Base-by-base conservation (phyloP, 1,139 yeast species). In the Taphrina deformans region DNA sequence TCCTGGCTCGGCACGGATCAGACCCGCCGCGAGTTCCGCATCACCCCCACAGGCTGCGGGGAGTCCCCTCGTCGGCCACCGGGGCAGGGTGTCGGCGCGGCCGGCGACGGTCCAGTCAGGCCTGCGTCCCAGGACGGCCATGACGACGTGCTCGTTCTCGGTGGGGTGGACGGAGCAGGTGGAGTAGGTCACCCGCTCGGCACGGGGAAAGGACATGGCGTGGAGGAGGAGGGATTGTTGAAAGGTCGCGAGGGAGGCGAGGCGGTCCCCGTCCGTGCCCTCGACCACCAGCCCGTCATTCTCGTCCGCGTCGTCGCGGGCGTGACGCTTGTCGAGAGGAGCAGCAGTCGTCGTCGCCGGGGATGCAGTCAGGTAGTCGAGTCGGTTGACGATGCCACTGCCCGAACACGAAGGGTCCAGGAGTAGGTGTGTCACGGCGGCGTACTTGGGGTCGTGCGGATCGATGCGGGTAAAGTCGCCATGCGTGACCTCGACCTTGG, bases 381-480 rank as follows among this genome's bases (percentile, higher is more conserved):
- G 90, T 56, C 97, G 80, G 10, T 97, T 97, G 77, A 92, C 93
- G 59, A 93, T 93, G 3, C 99, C 99, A 58, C 96, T 88, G 0
- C 99, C 99, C 38, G 97, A 89, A 75, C 99, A 93, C 3, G 97
- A 90, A 0, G 99, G 99, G 75, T 93, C 99, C 1, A 95, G 96
- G 5, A 95, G 81, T 56, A 93, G 77, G 0, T 96, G 97, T 0
- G 90, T 86, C 3, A 90, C 89, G 9, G 62, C 59, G 14, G 65
- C 58, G 24, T 55, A 53, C 9, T 40, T 35, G 10, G 68, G 35
- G 61, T 87, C 88, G 0, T 72, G 71, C 0, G 96, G 96, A 14
- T 82, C 79, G 0, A 83, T 78, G 10, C 82, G 78, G 1, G 97
- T 90, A 74, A 93, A 95, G 76, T 93, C 99, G 23, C 88, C 88